Base-by-base conservation (phyloP, 495 filamentous ascomycete genomes). In the Neurospora africana region DNA sequence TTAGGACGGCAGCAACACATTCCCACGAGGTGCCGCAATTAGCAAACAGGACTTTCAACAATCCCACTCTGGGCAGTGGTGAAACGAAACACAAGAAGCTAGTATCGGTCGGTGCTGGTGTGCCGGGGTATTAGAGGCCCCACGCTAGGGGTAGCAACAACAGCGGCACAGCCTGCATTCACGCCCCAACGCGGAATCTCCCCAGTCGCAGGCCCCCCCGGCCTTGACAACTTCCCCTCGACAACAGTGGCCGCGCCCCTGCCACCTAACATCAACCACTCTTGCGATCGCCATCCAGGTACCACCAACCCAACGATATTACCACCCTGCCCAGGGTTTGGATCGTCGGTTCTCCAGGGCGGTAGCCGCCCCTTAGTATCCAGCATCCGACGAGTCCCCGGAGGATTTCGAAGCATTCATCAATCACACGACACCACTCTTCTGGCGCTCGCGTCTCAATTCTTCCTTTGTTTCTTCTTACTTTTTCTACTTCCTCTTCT, bases 401-500 rank as follows among this genome's bases (percentile, higher is more conserved):
- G 10, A 21, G 44, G 44, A 53, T 53, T 58, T 58, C 21, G 21
- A 58, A 27, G 47, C 47, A 58, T 27, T 58, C 21, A 30, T 65
- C 53, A 65, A 65, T 6, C 53, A 65, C 53, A 35, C 15, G 15
- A 33, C 27, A 65, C 27, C 53, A 27, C 53, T 65, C 53, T 65
- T 65, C 53, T 58, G 47, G 21, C 4, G 47, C 21, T 30, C 47
- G n/a, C 23, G 21, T 58, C 30, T 71, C 68, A 13, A 43, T 61
- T 58, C 68, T 75, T 69, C 53, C 53, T 40, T 71, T 36, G 58
- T 36, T 71, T 70, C 61, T 41, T 39, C 58, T 58, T 37, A 43
- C 68, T 70, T 69, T 47, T 23, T 38, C 68, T 61, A 21, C 68
- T 15, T 36, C 13, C 11, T 61, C 21, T 17, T 53, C 21, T 30